These are phyloP conservation scores for Fragosphaeria purpurea DNA, from an alignment of 2,329 filamentous ascomycete species.

Conservation along the genomic window DNA sequence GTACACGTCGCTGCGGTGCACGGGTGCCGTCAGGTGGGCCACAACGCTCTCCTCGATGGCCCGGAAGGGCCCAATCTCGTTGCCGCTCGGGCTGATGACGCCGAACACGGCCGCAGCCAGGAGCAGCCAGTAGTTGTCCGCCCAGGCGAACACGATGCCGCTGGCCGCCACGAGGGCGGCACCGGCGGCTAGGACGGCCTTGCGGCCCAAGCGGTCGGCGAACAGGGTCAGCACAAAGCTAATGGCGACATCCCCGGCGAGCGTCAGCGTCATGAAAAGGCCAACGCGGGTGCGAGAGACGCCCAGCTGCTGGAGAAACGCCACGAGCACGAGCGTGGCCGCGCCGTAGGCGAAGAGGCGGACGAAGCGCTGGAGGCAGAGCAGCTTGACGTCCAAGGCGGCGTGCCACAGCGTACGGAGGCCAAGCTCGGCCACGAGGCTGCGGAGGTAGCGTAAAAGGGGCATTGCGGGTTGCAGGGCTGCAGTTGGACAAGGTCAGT, in stretches of 20 bases:
- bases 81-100: conserved; percentile 55
- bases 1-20: conserved; percentile 43
- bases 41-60: conserved; percentile 52
- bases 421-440: conserved; percentile 28
- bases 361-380: conserved; percentile 49
- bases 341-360: conserved; percentile 54
- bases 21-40: conserved; percentile 41
- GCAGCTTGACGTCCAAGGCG: conserved; percentile 42
- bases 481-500: no score
- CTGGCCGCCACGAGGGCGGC: conserved; percentile 45
- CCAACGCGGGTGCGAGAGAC: conserved; percentile 44
- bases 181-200: conserved; percentile 42
- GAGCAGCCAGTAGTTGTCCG: conserved; percentile 46
- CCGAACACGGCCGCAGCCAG: conserved; percentile 48
- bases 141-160: conserved; percentile 44
- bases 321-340: conserved; percentile 46
- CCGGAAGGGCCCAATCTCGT: conserved; percentile 54
- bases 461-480: no score
- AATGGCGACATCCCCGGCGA: conserved; percentile 48
- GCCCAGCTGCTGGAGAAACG: conserved; percentile 41
- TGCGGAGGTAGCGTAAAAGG: neutral
- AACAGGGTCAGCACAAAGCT: conserved; percentile 49
- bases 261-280: conserved; percentile 56
- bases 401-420: conserved; percentile 32
- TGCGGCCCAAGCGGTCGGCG: conserved; percentile 45